Evolutionary conservation across 441 rosid species (phyloP), one percentile per base, ranked within the genome.

Genomic region (Metrosideros polymorpha): DNA sequence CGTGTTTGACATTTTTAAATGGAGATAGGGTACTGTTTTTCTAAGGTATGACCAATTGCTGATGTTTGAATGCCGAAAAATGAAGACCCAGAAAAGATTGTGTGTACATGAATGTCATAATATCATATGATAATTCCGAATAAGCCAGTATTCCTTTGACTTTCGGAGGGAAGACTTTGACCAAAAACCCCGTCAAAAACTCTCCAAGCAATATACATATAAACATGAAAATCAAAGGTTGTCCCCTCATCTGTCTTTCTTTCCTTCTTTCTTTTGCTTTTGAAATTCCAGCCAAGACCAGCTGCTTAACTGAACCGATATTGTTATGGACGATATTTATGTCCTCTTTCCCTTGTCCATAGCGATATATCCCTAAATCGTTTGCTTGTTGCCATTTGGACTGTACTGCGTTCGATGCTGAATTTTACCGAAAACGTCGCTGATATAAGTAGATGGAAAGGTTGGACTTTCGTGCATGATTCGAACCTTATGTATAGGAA

Each of bases 121-220:
- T 10, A 18, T 18, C 43, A 49, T n/a, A 0, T 15, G 18, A 5
- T 18, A 10, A 32, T 1, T 1, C 43, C 13, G 45, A 32, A 10
- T 0, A 66, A 71, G 79, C 47, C 79, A 66, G 47, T 22, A n/a
- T 35, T 66, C 45, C 25, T 66, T 71, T 35, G 79, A 71, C 79
- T 39, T 71, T 10, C 47, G 15, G 79, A 39, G n/a, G 79, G 47
- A 71, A 35, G 79, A 71, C 79, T 71, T 22, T 35, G 5, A 71
- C 47, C 76, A 43, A 71, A 19, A 39, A 10, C 79, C n/a, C 45
- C 27, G 79, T 71, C n/a, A 12, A 19, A 15, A 17, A 39, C 79
- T 13, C n/a, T 3, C 8, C 1, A 35, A 35, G 15, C 79, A 35
- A 71, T 5, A 24, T 25, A 71, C 47, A 71, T 30, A 9, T 39